Percentiles rank a stretch among this genome's conserved stretches.
Evolutionary conservation across 352 stramenopile genomes (phyloP).

Genomic region (Phytophthora ramorum): DNA sequence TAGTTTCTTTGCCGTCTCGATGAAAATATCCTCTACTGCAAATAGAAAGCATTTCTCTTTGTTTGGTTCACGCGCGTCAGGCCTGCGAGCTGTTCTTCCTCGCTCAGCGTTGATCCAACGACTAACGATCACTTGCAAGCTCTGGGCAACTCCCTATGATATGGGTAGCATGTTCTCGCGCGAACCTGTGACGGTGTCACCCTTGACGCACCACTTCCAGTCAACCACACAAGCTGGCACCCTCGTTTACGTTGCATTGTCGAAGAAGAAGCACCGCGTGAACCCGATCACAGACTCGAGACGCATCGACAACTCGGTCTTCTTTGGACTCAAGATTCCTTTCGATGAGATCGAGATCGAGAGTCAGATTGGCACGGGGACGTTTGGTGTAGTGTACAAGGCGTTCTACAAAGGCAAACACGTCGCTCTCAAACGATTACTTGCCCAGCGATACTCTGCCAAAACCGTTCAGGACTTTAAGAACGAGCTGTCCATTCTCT

Average conservation of each 20-base stretch:
- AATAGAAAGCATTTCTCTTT: constrained; percentile 6
- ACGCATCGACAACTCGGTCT: constrained; percentile 61
- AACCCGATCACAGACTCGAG: constrained; percentile 65
- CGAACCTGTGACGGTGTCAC: constrained; percentile 64
- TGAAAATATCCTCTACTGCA: constrained; percentile 14
- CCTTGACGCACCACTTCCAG: constrained; percentile 68
- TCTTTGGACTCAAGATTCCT: constrained; percentile 72
- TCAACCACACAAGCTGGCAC: constrained; percentile 71
- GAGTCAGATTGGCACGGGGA: constrained; percentile 71
- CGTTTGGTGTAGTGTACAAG: constrained; percentile 85
- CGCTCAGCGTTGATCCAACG: background rate
- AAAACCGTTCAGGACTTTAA: constrained; percentile 78
- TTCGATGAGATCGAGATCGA: constrained; percentile 76
- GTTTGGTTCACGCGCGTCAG: too few relatives aligned
- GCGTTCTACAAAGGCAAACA: constrained; percentile 79
- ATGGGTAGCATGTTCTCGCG: constrained; percentile 65
- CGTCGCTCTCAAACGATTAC: constrained; percentile 71
- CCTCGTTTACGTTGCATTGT: constrained; percentile 74
- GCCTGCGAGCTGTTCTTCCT: background rate
- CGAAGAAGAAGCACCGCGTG: constrained; percentile 69
- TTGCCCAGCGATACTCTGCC: constrained; percentile 58
- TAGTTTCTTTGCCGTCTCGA: background rate
- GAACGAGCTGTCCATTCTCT: constrained; percentile 87
- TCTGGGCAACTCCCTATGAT: constrained; percentile 19
- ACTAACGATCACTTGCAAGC: background rate